Percentiles rank a stretch among this genome's conserved stretches.
These are phyloP conservation scores for Neoboletus subvelutipes DNA, from an alignment of 768 basidiomycete genomes.

Conservation along the genomic window DNA sequence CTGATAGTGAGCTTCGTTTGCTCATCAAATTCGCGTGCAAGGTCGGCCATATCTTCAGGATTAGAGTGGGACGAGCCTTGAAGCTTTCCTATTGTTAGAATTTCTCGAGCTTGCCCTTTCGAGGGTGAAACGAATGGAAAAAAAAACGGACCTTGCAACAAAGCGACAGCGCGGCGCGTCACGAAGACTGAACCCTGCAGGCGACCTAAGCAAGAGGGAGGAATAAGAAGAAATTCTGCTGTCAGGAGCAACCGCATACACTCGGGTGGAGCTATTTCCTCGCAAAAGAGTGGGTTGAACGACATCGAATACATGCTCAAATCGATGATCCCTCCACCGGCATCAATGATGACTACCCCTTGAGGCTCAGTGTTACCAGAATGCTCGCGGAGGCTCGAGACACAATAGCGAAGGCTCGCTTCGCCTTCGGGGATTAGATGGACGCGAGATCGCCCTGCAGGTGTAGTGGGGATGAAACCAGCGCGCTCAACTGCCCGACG, in stretches of 20 bases:
- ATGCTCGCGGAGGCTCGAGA: conserved; percentile 35
- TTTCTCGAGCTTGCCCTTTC: neutral
- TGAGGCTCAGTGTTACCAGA: conserved; percentile 20
- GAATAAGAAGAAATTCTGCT: neutral
- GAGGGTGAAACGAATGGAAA: neutral
- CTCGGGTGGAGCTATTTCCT: conserved; percentile 35
- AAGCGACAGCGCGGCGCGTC: conserved; percentile 36
- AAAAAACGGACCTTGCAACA: conserved; percentile 33
- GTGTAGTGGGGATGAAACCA: conserved; percentile 17
- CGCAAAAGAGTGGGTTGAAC: conserved; percentile 20
- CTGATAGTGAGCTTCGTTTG: conserved; percentile 8
- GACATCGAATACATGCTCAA: too few species aligned
- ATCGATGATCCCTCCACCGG: too few species aligned
- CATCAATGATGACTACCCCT: conserved; percentile 36
- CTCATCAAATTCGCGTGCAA: conserved; percentile 9
- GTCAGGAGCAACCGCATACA: conserved; percentile 11
- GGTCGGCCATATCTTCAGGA: conserved; percentile 1
- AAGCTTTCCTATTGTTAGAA: conserved; percentile 3
- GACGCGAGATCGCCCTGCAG: conserved; percentile 14
- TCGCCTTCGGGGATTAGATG: conserved; percentile 27
- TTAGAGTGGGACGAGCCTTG: neutral
- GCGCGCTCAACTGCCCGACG: conserved; percentile 25
- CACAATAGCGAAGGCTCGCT: conserved; percentile 34
- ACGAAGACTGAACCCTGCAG: conserved; percentile 49
- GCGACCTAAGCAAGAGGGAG: conserved; percentile 31